These are phyloP conservation scores for Cercophora samala DNA, from an alignment of 495 filamentous ascomycete species.

Conservation along the genomic window DNA sequence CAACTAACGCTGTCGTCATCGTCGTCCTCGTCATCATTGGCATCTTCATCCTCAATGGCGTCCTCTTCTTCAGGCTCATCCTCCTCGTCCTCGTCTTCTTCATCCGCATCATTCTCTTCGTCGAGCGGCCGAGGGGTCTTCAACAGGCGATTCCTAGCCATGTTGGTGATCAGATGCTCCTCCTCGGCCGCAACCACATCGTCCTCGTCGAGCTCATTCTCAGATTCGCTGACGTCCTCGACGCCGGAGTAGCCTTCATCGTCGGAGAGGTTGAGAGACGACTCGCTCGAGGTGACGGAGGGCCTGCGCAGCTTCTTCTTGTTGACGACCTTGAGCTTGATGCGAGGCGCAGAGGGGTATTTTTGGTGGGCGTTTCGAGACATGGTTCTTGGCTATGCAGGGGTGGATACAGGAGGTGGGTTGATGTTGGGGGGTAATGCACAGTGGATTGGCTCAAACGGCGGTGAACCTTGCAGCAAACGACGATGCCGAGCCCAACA, in stretches of 20 bases:
- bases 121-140: slow-evolving; percentile 44
- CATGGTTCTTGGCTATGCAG: slow-evolving; percentile 38
- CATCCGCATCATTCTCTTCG: slow-evolving; percentile 33
- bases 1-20: slow-evolving; percentile 35
- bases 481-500: background rate
- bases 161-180: slow-evolving; percentile 57
- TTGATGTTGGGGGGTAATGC: background rate
- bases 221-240: slow-evolving; percentile 72
- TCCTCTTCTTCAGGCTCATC: slow-evolving; percentile 41
- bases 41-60: slow-evolving; percentile 37
- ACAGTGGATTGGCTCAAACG: slow-evolving; percentile 33
- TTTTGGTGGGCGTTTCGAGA: slow-evolving; percentile 54
- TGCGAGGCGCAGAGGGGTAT: slow-evolving; percentile 36
- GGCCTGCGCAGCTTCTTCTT: slow-evolving; percentile 27
- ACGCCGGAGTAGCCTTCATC: slow-evolving; percentile 71
- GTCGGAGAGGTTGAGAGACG: slow-evolving; percentile 53
- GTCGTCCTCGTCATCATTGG: slow-evolving; percentile 36
- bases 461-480: slow-evolving; percentile 35
- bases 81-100: slow-evolving; percentile 33
- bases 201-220: slow-evolving; percentile 65
- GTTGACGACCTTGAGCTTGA: slow-evolving; percentile 36
- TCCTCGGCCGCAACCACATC: slow-evolving; percentile 71
- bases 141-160: slow-evolving; percentile 32
- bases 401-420: slow-evolving; percentile 19
- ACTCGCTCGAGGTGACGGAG: slow-evolving; percentile 36